phyloP scores from a whole-genome alignment of 371 early-diverging fungal genomes.

The Sporodiniella umbellata region DNA sequence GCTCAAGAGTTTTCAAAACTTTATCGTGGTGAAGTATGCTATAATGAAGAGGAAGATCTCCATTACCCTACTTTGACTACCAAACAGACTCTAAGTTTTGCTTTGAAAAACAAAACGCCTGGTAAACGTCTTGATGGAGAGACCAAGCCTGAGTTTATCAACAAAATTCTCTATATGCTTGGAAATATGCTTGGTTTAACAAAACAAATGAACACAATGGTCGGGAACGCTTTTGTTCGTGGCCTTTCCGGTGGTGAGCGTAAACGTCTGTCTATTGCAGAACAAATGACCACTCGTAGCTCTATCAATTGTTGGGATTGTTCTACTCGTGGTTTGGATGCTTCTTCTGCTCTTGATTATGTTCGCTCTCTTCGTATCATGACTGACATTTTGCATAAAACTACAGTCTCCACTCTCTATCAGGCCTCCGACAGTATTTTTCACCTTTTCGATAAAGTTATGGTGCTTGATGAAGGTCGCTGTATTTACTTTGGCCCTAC shows the following conservation, averaged over 20 bases:
- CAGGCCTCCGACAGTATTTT: slow-evolving; percentile 67
- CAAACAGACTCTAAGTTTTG: slow-evolving; percentile 53
- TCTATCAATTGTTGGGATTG: slow-evolving; percentile 72
- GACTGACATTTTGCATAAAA: slow-evolving; percentile 52
- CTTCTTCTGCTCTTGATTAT: slow-evolving; percentile 72
- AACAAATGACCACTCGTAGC: slow-evolving; percentile 69
- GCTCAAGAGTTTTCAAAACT: slow-evolving; percentile 32
- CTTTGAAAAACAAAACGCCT: slow-evolving; percentile 51
- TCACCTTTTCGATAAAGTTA: slow-evolving; percentile 63
- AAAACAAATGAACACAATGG: slow-evolving; percentile 61
- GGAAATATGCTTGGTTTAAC: slow-evolving; percentile 55
- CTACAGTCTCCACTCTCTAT: slow-evolving; percentile 55
- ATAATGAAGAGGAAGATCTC: slow-evolving; percentile 57
- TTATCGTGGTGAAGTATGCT: slow-evolving; percentile 50
- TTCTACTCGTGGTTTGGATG: slow-evolving; percentile 76
- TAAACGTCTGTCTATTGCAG: slow-evolving; percentile 73
- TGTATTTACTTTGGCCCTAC: slow-evolving; percentile 64
- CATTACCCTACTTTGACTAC: slow-evolving; percentile 54
- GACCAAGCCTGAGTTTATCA: slow-evolving; percentile 21
- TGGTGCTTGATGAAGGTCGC: slow-evolving; percentile 59
- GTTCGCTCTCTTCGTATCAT: slow-evolving; percentile 54
- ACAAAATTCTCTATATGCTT: slow-evolving; percentile 41
- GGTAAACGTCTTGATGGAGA: slow-evolving; percentile 42
- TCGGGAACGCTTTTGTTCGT: slow-evolving; percentile 71
- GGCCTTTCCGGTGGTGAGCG: slow-evolving; percentile 75